These are phyloP conservation scores for Epichloe elymi DNA, from an alignment of 2,329 filamentous ascomycete genomes.

Conservation along the genomic window DNA sequence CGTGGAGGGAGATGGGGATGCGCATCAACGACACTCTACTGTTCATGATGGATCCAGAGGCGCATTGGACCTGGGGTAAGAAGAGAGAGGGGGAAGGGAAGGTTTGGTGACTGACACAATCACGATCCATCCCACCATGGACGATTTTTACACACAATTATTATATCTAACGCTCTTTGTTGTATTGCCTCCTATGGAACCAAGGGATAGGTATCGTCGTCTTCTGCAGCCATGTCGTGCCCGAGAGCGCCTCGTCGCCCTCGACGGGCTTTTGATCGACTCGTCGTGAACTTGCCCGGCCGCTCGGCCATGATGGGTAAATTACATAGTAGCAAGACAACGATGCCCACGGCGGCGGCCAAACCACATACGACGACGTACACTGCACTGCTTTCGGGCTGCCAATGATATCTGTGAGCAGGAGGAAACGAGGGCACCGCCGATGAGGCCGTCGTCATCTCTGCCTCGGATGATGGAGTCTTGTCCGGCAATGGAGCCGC, in stretches of 20 bases:
- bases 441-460: neutral
- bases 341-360: neutral
- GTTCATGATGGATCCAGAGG: neutral
- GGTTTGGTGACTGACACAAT: no score
- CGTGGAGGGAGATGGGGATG: neutral
- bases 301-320: neutral
- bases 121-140: no score
- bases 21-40: neutral
- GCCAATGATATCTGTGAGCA: neutral
- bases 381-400: neutral
- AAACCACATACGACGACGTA: neutral
- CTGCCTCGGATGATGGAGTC: neutral
- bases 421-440: neutral
- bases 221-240: neutral
- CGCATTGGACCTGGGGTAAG: neutral
- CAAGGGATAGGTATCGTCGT: neutral
- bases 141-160: fast-evolving
- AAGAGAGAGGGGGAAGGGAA: neutral
- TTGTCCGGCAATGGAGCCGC: neutral
- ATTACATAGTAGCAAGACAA: neutral
- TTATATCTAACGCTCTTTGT: no score
- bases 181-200: no score
- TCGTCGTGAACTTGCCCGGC: neutral
- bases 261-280: neutral
- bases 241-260: no score